These are phyloP conservation scores for Chaetomidium leptoderma DNA, from an alignment of 495 filamentous ascomycete species.

Conservation along the genomic window DNA sequence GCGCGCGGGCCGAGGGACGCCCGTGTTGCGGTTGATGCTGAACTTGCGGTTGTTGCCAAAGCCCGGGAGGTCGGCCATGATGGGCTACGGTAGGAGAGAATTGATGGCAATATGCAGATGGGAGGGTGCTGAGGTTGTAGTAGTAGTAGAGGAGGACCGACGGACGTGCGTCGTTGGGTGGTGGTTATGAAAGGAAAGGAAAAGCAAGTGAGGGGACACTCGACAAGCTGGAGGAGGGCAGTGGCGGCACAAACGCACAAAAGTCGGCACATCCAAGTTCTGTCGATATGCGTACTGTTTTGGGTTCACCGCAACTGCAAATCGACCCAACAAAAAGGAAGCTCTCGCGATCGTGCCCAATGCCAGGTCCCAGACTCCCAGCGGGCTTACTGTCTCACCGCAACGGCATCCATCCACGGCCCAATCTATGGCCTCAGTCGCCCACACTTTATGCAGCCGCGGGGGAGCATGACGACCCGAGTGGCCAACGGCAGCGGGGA, in stretches of 20 bases:
- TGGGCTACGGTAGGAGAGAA: conserved; percentile 8
- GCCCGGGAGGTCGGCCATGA: conserved; percentile 33
- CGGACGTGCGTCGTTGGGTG: neutral
- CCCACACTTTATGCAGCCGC: neutral
- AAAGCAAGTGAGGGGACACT: neutral
- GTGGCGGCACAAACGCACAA: neutral
- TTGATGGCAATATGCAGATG: neutral
- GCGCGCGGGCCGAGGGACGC: conserved; percentile 44
- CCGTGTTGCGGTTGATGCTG: conserved; percentile 55
- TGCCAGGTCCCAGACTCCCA: neutral
- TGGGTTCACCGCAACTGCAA: conserved; percentile 8
- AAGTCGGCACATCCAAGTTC: neutral
- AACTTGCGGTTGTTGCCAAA: conserved; percentile 53
- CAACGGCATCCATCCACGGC: neutral
- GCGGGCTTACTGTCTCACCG: neutral
- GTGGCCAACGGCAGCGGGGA: conserved; percentile 4
- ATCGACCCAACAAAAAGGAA: neutral
- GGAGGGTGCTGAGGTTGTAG: neutral
- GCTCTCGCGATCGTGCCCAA: conserved; percentile 12
- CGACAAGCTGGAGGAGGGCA: conserved; percentile 4
- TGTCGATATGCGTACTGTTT: neutral
- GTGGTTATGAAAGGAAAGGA: neutral
- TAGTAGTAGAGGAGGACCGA: neutral
- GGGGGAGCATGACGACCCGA: neutral
- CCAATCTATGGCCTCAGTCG: too few relatives aligned